These are phyloP conservation scores for Meredithiella fracta DNA, from an alignment of 2,329 filamentous ascomycete genomes.

Conservation along the genomic window DNA sequence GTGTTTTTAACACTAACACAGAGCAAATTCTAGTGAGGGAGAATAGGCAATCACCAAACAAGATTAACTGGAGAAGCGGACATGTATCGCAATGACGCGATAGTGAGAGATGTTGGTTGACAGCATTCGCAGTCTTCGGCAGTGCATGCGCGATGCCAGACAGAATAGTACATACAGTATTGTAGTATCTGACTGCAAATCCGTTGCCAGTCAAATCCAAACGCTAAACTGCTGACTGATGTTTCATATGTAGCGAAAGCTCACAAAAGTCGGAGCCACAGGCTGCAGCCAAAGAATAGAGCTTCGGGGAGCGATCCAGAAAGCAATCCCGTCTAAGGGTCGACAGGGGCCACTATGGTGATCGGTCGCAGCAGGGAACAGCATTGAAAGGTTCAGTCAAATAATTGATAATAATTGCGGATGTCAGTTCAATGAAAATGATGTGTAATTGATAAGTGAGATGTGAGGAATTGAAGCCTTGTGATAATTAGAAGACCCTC, in stretches of 20 bases:
- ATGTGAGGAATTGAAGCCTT: too few relatives aligned
- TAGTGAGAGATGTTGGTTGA: neutral
- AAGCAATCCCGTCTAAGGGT: neutral
- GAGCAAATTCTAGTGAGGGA: neutral
- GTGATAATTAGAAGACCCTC: too few relatives aligned
- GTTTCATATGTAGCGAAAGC: neutral
- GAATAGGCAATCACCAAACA: neutral
- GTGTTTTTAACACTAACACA: neutral
- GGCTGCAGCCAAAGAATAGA: neutral
- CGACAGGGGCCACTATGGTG: neutral
- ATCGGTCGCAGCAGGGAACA: neutral
- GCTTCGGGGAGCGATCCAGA: neutral
- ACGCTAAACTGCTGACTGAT: neutral
- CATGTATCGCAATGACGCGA: neutral
- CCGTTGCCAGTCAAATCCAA: neutral
- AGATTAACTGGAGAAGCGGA: neutral
- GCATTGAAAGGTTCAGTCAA: too few relatives aligned
- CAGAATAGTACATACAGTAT: neutral
- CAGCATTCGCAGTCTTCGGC: neutral
- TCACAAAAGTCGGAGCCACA: neutral
- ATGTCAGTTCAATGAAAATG: too few relatives aligned
- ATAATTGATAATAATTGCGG: too few relatives aligned
- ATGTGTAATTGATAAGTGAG: too few relatives aligned
- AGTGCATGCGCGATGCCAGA: neutral
- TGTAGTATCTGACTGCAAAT: neutral